phyloP scores from a whole-genome alignment of 2,329 filamentous ascomycete species.

The Apiospora sp. region DNA sequence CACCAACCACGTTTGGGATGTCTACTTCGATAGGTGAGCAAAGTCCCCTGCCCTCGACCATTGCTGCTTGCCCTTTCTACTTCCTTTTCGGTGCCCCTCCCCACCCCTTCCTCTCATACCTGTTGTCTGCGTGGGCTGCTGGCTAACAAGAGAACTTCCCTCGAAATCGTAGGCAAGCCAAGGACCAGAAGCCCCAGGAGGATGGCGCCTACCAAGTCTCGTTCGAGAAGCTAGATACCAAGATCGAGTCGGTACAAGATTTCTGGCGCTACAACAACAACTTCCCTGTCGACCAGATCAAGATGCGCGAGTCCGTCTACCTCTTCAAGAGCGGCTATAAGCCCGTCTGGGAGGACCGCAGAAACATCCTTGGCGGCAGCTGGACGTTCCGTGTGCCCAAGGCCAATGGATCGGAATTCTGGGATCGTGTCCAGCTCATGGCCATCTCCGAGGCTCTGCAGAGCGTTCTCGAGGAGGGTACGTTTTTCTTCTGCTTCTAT shows the following conservation, averaged over 20 bases:
- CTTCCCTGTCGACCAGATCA: constrained; percentile 77
- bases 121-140: not conserved
- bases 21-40: constrained; percentile 69
- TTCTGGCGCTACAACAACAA: constrained; percentile 88
- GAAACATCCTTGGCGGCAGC: constrained; percentile 85
- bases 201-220: constrained; percentile 58
- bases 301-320: constrained; percentile 80
- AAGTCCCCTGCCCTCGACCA: not conserved
- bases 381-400: constrained; percentile 95
- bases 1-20: constrained; percentile 82
- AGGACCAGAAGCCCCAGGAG: constrained; percentile 52
- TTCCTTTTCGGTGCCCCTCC: not conserved
- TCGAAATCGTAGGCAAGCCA: constrained; percentile 47
- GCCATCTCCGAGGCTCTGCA: constrained; percentile 86
- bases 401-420: constrained; percentile 74
- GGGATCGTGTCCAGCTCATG: constrained; percentile 82
- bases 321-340: constrained; percentile 81
- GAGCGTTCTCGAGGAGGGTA: constrained; percentile 74
- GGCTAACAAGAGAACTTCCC: not conserved
- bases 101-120: not conserved
- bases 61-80: not conserved
- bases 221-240: constrained; percentile 68
- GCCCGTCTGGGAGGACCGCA: constrained; percentile 84
- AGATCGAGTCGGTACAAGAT: constrained; percentile 83
- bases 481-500: constrained; percentile 35